Evolutionary conservation across 2,329 filamentous ascomycete genomes (phyloP).

Genomic region (Elsinoe perseae): DNA sequence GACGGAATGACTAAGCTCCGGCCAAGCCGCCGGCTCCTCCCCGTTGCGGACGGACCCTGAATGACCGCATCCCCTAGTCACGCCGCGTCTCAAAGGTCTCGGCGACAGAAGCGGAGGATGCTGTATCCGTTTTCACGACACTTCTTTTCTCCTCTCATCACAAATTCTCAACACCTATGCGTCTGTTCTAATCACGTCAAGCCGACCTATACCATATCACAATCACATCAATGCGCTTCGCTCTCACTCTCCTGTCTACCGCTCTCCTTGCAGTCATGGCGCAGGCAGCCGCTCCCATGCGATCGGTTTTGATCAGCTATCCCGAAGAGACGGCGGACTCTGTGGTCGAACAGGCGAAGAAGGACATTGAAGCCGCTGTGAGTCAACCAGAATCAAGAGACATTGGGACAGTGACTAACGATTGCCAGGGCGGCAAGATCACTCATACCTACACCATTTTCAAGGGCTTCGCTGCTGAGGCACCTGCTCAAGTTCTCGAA

Average conservation of each 20-base stretch:
- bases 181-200: neutral
- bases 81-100: neutral
- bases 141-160: constrained; percentile 8
- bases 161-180: constrained; percentile 15
- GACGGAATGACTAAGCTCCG: constrained; percentile 1
- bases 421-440: constrained; percentile 56
- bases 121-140: neutral
- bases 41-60: neutral
- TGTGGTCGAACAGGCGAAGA: constrained; percentile 63
- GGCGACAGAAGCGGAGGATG: neutral
- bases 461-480: constrained; percentile 43
- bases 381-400: constrained; percentile 21
- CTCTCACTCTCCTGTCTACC: constrained; percentile 22
- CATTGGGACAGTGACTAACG: constrained; percentile 18
- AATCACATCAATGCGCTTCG: constrained; percentile 27
- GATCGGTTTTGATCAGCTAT: constrained; percentile 73
- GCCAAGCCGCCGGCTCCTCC: neutral
- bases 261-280: constrained; percentile 49
- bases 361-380: constrained; percentile 59
- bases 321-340: constrained; percentile 59
- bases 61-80: neutral
- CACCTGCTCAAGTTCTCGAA: constrained; percentile 61
- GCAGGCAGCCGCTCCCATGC: constrained; percentile 53
- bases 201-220: neutral
- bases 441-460: constrained; percentile 50